phyloP scores from a whole-genome alignment of 805 yeast species.

The Metschnikowia dekortorum region DNA sequence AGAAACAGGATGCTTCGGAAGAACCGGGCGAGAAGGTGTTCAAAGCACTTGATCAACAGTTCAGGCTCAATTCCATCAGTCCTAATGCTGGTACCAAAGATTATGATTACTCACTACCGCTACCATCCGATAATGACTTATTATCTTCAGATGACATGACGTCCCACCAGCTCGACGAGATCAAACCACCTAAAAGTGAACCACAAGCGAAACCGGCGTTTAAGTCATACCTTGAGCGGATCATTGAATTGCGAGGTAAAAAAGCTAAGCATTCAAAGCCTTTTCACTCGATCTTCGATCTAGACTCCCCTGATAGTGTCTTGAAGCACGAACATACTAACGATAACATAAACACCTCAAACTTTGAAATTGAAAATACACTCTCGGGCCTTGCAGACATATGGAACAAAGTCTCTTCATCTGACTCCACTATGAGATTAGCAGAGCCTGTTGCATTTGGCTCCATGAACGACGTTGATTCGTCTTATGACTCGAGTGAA shows the following conservation, averaged over 20 bases:
- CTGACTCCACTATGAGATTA: background rate
- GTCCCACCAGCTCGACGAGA: constrained; percentile 4
- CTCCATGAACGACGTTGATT: constrained; percentile 4
- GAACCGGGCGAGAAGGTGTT: constrained; percentile 10
- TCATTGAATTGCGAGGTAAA: constrained; percentile 19
- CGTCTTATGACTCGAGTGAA: constrained; percentile 13
- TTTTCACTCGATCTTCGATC: constrained; percentile 6
- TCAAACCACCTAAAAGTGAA: background rate
- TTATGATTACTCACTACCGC: constrained; percentile 26
- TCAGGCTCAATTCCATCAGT: constrained; percentile 9
- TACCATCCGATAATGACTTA: constrained; percentile 18
- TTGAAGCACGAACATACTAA: background rate
- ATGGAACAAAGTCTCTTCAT: background rate
- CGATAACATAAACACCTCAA: constrained; percentile 12
- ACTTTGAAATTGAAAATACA: constrained; percentile 15
- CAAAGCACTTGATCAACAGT: constrained; percentile 11
- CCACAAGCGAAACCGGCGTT: constrained; percentile 9
- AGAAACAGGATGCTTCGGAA: constrained; percentile 11
- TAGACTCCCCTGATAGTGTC: constrained; percentile 5
- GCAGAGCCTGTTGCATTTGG: constrained; percentile 19
- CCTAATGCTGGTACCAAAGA: constrained; percentile 13
- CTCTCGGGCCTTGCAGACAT: constrained; percentile 15
- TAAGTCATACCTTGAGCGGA: constrained; percentile 30
- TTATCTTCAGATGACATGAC: constrained; percentile 11
- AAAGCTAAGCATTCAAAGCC: background rate